A percentile compares a stretch with the other conserved stretches of the same genome.
These are phyloP conservation scores for Diaporthe nobilis DNA, from an alignment of 2,329 filamentous ascomycete species.

Conservation along the genomic window DNA sequence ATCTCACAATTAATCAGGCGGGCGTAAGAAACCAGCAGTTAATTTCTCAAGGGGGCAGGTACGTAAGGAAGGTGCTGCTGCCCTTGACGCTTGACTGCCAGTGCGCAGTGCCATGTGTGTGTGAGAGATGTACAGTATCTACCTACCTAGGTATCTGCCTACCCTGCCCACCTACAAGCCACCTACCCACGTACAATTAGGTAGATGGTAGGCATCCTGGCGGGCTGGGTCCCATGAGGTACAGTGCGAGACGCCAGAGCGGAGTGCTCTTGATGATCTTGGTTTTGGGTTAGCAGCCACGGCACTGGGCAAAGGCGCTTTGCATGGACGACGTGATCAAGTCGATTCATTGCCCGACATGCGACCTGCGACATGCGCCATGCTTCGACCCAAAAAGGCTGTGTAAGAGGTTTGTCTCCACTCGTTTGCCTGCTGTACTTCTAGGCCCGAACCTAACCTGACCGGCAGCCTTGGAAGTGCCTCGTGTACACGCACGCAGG, in stretches of 20 bases:
- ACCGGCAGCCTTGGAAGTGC: slow-evolving; percentile 18
- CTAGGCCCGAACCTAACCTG: slow-evolving; percentile 22
- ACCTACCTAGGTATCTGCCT: not conserved
- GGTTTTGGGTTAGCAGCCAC: slow-evolving; percentile 32
- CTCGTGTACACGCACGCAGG: slow-evolving; percentile 1
- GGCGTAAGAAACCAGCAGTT: slow-evolving; percentile 6
- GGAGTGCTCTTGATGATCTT: slow-evolving; percentile 26
- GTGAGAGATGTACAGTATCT: no score
- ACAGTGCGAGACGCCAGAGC: slow-evolving; percentile 29
- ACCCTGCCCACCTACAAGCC: no score
- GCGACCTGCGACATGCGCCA: slow-evolving; percentile 30
- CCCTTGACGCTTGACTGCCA: not conserved
- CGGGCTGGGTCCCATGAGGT: not conserved
- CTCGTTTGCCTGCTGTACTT: slow-evolving; percentile 14
- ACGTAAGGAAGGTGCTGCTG: not conserved
- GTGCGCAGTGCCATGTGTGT: not conserved
- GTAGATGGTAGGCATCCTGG: not conserved
- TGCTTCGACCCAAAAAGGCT: slow-evolving; percentile 33
- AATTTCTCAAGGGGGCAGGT: slow-evolving; percentile 18
- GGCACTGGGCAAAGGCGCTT: slow-evolving; percentile 23
- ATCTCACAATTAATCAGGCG: slow-evolving; percentile 15
- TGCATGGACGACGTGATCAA: slow-evolving; percentile 29
- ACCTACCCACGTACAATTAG: no score
- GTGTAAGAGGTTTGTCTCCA: slow-evolving; percentile 30
- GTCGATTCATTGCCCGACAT: slow-evolving; percentile 34